Evolutionary conservation across 805 yeast genomes (phyloP), one percentile per base, ranked within the genome.

Genomic region (Ogataea zsoltii): DNA sequence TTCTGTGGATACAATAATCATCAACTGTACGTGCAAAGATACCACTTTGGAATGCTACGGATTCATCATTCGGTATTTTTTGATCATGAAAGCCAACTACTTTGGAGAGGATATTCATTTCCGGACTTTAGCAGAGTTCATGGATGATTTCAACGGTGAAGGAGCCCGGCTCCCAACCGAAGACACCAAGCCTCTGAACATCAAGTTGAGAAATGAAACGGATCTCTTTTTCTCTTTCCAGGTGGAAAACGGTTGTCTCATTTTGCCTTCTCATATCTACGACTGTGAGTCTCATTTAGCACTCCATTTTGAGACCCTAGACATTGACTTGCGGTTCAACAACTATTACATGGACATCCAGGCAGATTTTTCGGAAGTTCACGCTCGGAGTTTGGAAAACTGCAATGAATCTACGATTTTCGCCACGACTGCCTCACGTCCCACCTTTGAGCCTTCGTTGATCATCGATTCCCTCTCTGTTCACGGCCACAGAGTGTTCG

Each of bases 341-440:
- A 87, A 89, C 56, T 94, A 86, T 63, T 94, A 92, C 60, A 91
- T 94, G 97, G 97, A 92, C 59, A 61, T 92, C 49, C 92, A 89
- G 57, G 85, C 85, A 1, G 81, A 87, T 52, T 71, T 83, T 32
- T 73, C 85, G 11, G 88, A 91, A 0, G 61, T 82, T 2, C 62
- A 58, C 4, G 79, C 78, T 0, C 51, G 61, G 11, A 45, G 51
- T 13, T 40, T 61, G 10, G 60, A 54, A n/a, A 44, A 48, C 34
- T 55, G 56, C 37, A 58, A 58, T 37, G 61, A 61, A 42, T 41
- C 51, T 32, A 44, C 25, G 30, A 57, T 55, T 45, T 65, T 47
- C 50, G 60, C 18, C 39, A 53, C 45, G 57, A 72, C 65, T 1
- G 43, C 47, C 15, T 37, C 46, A 1, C 50, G 45, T 1, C 44